Evolutionary conservation across 2,329 filamentous ascomycete genomes (phyloP).

Genomic region (Alternaria ethzedia): DNA sequence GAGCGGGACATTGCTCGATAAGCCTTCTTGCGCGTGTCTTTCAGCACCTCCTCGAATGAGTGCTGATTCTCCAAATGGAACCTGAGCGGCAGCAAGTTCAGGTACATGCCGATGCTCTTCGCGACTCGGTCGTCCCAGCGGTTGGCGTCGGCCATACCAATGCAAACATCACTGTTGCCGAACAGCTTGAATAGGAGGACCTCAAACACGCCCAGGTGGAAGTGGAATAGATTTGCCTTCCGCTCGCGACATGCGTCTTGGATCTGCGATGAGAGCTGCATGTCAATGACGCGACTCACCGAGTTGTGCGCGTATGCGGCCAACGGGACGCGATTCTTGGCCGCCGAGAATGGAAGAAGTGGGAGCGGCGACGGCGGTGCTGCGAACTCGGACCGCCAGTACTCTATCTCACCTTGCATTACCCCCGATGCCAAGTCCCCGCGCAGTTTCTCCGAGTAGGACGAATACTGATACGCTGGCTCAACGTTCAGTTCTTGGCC

Average conservation of each 20-base stretch:
- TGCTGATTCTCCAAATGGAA: conserved; percentile 38
- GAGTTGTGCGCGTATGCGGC: neutral
- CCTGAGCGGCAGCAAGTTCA: conserved; percentile 59
- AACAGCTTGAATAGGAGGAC: conserved; percentile 17
- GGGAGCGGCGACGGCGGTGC: neutral
- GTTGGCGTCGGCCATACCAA: conserved; percentile 59
- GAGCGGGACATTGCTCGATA: conserved; percentile 54
- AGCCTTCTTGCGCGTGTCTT: conserved; percentile 28
- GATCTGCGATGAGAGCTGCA: neutral
- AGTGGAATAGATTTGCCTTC: neutral
- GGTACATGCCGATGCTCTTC: conserved; percentile 53
- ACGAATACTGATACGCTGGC: neutral
- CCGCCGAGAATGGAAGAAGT: neutral
- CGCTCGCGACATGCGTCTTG: neutral
- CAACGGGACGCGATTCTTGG: neutral
- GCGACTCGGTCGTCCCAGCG: conserved; percentile 40
- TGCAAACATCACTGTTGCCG: conserved; percentile 47
- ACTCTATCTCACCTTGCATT: neutral
- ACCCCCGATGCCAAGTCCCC: neutral
- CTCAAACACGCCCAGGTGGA: conserved; percentile 51
- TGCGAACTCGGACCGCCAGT: neutral
- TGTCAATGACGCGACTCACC: neutral
- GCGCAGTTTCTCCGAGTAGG: neutral
- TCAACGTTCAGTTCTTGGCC: conserved; percentile 24
- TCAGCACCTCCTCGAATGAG: conserved; percentile 36